Evolutionary conservation across 768 basidiomycete species (phyloP), one percentile per base, ranked within the genome.

Genomic region (Royoungia palumana): DNA sequence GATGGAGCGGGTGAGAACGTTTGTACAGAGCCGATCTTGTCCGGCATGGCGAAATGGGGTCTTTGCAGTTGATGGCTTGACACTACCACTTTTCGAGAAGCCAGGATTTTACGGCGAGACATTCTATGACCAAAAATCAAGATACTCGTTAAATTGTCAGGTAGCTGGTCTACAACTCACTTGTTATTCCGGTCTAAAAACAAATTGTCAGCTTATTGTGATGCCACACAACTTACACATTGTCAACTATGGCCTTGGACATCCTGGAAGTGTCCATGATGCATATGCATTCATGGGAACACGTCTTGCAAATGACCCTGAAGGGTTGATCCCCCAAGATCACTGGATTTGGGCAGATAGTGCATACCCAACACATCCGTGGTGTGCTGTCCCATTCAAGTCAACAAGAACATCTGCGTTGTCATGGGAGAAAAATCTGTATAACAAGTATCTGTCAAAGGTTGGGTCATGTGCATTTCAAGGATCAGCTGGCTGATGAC

Each of bases 181-280:
- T 16, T 35, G 16, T n/a, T 35, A n/a, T 16, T n/a, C n/a, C n/a
- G n/a, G n/a, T n/a, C n/a, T n/a, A n/a, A n/a, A n/a, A n/a, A n/a
- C 7, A 35, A 13, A 35, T 35, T 14, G 16, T n/a, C 30, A 66
- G 67, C 44, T 62, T 5, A 58, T 65, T 6, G 60, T 57, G 2
- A 53, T 65, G 17, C 41, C 36, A 6, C 61, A 62, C 1, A 64
- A 67, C 44, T 51, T 70, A 0, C 49, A n/a, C 3, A 16, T 35
- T 6, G 54, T 68, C 10, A 58, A 70, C 41, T 70, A 65, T 35
- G 51, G 54, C 7, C 41, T 65, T 10, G 66, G 66, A 2, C 58
- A 60, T 17, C 56, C 56, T 41, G 63, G 66, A 3, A 67, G 65
- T 25, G 47, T 56, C 0, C 69, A 70, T 46, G 61, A 43, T 24